phyloP scores from a whole-genome alignment of 2,329 filamentous ascomycete genomes.

The Teratosphaeria viscida region DNA sequence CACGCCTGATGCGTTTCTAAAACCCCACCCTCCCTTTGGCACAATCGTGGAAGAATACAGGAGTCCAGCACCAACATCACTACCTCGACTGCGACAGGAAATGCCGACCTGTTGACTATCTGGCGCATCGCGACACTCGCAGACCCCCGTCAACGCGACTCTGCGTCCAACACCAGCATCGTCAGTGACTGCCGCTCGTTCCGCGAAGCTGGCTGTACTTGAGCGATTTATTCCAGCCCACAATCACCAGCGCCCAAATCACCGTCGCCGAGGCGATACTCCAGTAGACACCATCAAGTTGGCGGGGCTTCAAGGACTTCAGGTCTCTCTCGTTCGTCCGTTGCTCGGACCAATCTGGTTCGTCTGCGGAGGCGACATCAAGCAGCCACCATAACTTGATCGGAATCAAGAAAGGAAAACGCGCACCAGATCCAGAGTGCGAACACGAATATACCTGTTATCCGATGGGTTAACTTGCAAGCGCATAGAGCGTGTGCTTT shows the following conservation, averaged over 20 bases:
- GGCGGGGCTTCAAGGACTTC: slow-evolving; percentile 68
- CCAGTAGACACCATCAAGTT: slow-evolving; percentile 66
- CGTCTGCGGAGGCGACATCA: slow-evolving; percentile 82
- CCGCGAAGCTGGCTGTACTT: slow-evolving; percentile 5
- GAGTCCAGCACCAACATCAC: neutral
- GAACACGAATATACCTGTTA: slow-evolving; percentile 2
- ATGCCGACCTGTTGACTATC: slow-evolving; percentile 1
- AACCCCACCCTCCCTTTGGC: neutral
- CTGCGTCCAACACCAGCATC: neutral
- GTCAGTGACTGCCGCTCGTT: neutral
- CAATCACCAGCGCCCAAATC: slow-evolving; percentile 3
- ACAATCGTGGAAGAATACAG: neutral
- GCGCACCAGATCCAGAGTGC: neutral
- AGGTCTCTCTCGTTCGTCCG: slow-evolving; percentile 70
- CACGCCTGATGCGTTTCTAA: neutral
- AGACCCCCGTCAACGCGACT: neutral
- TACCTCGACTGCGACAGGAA: neutral
- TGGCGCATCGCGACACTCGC: neutral
- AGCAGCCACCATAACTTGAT: slow-evolving; percentile 90
- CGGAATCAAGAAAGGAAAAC: slow-evolving; percentile 11
- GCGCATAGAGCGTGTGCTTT: slow-evolving; percentile 5
- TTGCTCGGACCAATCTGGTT: slow-evolving; percentile 92
- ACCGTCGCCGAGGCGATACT: slow-evolving; percentile 26
- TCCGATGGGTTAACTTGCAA: slow-evolving; percentile 22
- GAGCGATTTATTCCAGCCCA: slow-evolving; percentile 10